Evolutionary conservation across 2,329 filamentous ascomycete genomes (phyloP), one percentile per base, ranked within the genome.

Genomic region (Bimuria novae-zelandiae): DNA sequence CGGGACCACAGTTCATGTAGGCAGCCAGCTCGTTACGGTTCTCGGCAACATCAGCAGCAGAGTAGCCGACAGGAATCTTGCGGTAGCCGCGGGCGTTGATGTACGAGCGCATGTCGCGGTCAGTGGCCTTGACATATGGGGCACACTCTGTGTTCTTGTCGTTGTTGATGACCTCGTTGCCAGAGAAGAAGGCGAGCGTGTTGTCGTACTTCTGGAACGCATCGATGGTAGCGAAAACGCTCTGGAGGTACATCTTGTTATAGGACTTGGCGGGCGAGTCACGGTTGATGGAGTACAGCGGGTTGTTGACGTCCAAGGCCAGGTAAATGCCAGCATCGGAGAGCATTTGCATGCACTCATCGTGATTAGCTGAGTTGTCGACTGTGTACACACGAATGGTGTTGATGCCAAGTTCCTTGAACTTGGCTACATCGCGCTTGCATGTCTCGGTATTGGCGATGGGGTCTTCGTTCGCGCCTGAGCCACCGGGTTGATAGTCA

Each of bases 1-100:
- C 89, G 49, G 84, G 79, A 56, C 92, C 92, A 71, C 92, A 97
- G 84, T 96, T 96, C 86, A 97, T 91, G 82, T 95, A 97, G 49
- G 87, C 70, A 42, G 92, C 92, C 73, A 91, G 91, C 78, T 96
- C 85, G 77, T 89, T 85, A 65, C 92, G 89, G 81, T 95, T 96
- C 68, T 85, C 82, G 55, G 89, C 82, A 51, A 96, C 89, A 77
- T 96, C 92, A 55, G 92, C 92, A 54, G 89, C 89, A 6, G 88
- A 91, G 80, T 92, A 92, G 39, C 89, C 89, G 52, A 92, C 87
- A 19, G 89, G 89, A 60, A 92, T 89, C 55, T 76, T 63, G 63
- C 89, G 87, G 68, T 84, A 80, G 55, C 83, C 77, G 68, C 89
- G 84, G 68, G 85, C 86, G 75, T 85, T 84, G 76, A 92, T 86